Conservation (phyloP, 768 basidiomycete genomes). For the Suillus ampliporus region DNA sequence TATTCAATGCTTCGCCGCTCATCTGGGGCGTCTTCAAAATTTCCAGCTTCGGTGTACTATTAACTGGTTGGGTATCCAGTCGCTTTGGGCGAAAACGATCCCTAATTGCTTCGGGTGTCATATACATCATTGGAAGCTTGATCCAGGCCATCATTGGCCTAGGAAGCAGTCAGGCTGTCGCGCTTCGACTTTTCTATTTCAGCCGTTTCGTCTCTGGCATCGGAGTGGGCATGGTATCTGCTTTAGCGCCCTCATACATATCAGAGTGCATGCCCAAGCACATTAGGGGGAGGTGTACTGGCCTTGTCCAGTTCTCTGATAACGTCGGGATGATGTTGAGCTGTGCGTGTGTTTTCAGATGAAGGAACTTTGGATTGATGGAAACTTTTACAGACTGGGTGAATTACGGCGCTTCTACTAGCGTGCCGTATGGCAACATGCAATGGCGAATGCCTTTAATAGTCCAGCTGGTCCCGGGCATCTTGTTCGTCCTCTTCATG, state of each 20-base stretch:
- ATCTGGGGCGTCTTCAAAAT: background rate
- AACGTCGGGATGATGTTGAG: conserved; percentile 42
- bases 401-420: conserved; percentile 48
- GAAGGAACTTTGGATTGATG: background rate
- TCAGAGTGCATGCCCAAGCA: conserved; percentile 54
- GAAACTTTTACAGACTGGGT: conserved; percentile 47
- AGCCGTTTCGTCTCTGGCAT: conserved; percentile 64
- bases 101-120: conserved; percentile 48
- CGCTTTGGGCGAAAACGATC: conserved; percentile 53
- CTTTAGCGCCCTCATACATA: conserved; percentile 55
- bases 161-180: conserved; percentile 41
- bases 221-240: conserved; percentile 60
- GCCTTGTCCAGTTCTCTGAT: conserved; percentile 43
- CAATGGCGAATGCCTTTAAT: conserved; percentile 62
- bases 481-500: conserved; percentile 53
- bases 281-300: conserved; percentile 57
- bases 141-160: conserved; percentile 51
- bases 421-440: conserved; percentile 43
- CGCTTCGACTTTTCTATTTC: conserved; percentile 48
- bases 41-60: conserved; percentile 50
- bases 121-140: conserved; percentile 55
- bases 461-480: conserved; percentile 57
- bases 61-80: conserved; percentile 45
- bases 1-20: background rate
- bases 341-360: conserved; percentile 26